Base-by-base conservation (phyloP, 352 stramenopile species). In the Pythium folliculosum region DNA sequence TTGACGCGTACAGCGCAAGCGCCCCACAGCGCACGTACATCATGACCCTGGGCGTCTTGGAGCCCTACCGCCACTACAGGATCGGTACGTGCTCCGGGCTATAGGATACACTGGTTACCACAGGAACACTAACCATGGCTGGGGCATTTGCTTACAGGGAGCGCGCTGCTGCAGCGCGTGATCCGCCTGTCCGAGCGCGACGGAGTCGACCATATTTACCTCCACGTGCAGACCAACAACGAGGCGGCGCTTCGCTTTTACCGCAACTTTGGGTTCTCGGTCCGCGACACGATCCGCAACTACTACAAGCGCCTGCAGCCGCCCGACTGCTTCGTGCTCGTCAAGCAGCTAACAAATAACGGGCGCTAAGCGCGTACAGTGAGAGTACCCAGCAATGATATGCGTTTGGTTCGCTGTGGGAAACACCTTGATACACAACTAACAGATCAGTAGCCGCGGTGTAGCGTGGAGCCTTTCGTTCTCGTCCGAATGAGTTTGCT, bases 251-350 rank as follows among this genome's bases (percentile, higher is more conserved):
- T 98, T 21, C 72, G 81, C 16, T 99, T 99, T 78, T 99, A 99
- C 70, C 73, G 59, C 9, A 71, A 80, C 40, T 82, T 90, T 60
- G 92, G 86, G 40, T 98, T 99, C 77, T 70, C 89, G 56, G 84
- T 94, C 66, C 89, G 80, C 12, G 84, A 97, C 67, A 90, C 90
- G 45, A 91, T 98, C 47, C 76, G 90, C 63, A 96, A 98, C 64
- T 98, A 99, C 77, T 99, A 99, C 75, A 95, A 96, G 62, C 78
- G 84, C 59, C 97, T 98, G 66, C 86, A 98, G 67, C 92, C 93
- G 16, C 92, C 94, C 0, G 81, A 98, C 81, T 98, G 94, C 77
- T 97, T 95, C 71, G 68, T 98, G 25, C 79, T 99, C 43, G 82
- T 77, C 21, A 97, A 96, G 45, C 65, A 75, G 14, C 66, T 82